Percentiles rank a stretch among this genome's conserved stretches.
phyloP scores from a whole-genome alignment of 1,284 basidiomycete genomes.

The Anthracocystis panici-leucophaei region DNA sequence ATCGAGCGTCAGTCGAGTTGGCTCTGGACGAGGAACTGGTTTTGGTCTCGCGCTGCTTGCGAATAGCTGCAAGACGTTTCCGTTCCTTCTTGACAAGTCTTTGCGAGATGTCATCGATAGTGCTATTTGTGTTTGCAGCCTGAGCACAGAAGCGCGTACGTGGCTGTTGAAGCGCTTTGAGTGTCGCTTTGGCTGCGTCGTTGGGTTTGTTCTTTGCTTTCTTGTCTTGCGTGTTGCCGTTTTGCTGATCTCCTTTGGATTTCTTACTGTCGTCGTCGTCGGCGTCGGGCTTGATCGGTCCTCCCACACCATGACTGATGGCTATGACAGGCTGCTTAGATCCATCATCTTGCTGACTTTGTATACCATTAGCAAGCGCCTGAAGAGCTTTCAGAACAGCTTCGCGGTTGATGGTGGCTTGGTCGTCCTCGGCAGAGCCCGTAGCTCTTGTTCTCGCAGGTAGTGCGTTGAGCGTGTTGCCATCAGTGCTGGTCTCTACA shows the following conservation, averaged over 20 bases:
- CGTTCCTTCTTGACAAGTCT: conserved; percentile 23
- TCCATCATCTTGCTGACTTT: conserved; percentile 6
- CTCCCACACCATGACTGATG: conserved; percentile 38
- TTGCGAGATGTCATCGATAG: conserved; percentile 23
- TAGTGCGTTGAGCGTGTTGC: neutral
- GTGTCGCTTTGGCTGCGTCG: conserved; percentile 15
- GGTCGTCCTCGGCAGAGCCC: neutral
- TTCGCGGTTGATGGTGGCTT: conserved; percentile 11
- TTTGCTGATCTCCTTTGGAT: conserved; percentile 8
- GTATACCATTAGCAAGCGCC: conserved; percentile 12
- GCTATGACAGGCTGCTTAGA: neutral
- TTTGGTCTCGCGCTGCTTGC: conserved; percentile 20
- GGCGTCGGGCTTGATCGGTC: conserved; percentile 9
- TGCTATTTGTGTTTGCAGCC: conserved; percentile 28
- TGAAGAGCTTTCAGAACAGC: conserved; percentile 32
- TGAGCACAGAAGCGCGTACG: conserved; percentile 48
- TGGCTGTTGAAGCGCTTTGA: conserved; percentile 22
- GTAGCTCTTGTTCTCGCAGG: neutral
- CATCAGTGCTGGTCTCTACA: neutral
- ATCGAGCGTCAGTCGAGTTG: conserved; percentile 16
- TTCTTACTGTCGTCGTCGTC: conserved; percentile 1
- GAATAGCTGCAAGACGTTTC: conserved; percentile 26
- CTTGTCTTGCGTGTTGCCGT: conserved; percentile 9
- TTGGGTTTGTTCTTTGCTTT: neutral
- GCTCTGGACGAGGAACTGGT: neutral